Percentiles rank a stretch among this genome's conserved stretches.
Conservation (phyloP, 306 rosid species). For the Trifolium repens region DNA sequence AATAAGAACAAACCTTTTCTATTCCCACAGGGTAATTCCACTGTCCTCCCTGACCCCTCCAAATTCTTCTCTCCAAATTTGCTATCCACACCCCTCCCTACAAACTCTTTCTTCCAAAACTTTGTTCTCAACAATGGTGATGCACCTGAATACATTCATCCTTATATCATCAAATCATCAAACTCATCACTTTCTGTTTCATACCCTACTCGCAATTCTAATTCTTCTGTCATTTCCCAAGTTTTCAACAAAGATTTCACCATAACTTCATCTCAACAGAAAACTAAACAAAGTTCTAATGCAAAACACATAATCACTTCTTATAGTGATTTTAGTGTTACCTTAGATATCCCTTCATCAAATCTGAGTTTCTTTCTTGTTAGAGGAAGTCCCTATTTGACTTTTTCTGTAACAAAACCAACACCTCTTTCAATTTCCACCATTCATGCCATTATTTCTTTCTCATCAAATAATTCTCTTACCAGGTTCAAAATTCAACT, state of each 20-base stretch:
- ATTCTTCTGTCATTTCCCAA: background rate
- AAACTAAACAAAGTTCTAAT: slow-evolving; percentile 25
- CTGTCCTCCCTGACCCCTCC: slow-evolving; percentile 23
- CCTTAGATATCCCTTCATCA: slow-evolving; percentile 76
- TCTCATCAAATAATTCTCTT: slow-evolving; percentile 51
- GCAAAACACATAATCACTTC: slow-evolving; percentile 63
- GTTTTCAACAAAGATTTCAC: slow-evolving; percentile 18
- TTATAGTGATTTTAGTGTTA: slow-evolving; percentile 70
- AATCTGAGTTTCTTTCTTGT: slow-evolving; percentile 69
- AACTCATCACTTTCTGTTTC: slow-evolving; percentile 9
- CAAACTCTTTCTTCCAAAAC: slow-evolving; percentile 28
- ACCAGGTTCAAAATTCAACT: slow-evolving; percentile 67
- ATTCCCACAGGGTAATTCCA: background rate
- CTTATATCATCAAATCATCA: slow-evolving; percentile 21
- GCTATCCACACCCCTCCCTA: slow-evolving; percentile 16
- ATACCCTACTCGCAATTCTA: background rate
- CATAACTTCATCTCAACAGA: background rate
- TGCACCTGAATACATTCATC: slow-evolving; percentile 12
- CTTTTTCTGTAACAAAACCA: slow-evolving; percentile 48
- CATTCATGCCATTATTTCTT: slow-evolving; percentile 67
- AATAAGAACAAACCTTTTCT: background rate
- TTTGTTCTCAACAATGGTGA: slow-evolving; percentile 2
- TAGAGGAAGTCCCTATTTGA: slow-evolving; percentile 86
- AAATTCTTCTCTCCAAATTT: background rate
- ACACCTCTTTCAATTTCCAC: slow-evolving; percentile 65